Evolutionary conservation across 306 rosid species (phyloP).

Genomic region (Elaeagnus macrophylla): DNA sequence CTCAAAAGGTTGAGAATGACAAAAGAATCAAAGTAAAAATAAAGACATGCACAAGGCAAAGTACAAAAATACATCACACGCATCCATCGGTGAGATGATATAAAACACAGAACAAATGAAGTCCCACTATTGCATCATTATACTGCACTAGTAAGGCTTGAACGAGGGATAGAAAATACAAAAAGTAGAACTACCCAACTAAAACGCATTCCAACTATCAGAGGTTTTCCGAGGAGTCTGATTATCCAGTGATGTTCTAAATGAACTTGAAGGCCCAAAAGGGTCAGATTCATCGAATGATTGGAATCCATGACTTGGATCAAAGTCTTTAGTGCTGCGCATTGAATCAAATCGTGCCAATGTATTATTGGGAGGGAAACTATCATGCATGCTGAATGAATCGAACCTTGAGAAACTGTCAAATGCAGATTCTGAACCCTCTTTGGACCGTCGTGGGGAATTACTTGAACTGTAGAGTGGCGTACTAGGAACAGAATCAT

Average conservation of each 20-base stretch:
- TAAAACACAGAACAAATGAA: constrained; percentile 24
- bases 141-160: constrained; percentile 27
- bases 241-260: constrained; percentile 50
- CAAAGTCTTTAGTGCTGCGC: constrained; percentile 60
- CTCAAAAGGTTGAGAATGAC: constrained; percentile 6
- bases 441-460: constrained; percentile 55
- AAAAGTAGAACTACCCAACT: constrained; percentile 28
- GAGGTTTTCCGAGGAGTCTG: constrained; percentile 64
- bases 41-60: constrained; percentile 38
- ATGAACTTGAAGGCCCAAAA: constrained; percentile 73
- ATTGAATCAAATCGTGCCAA: constrained; percentile 58
- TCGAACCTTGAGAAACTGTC: constrained; percentile 77
- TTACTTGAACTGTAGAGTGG: constrained; percentile 65
- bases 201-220: constrained; percentile 83
- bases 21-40: constrained; percentile 7
- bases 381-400: constrained; percentile 60
- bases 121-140: constrained; percentile 26
- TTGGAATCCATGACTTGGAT: constrained; percentile 61
- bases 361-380: constrained; percentile 45
- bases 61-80: constrained; percentile 53
- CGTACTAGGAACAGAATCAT: constrained; percentile 93
- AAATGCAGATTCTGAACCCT: constrained; percentile 55
- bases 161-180: constrained; percentile 15
- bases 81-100: constrained; percentile 25
- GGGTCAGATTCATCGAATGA: constrained; percentile 84